A percentile compares a stretch with the other conserved stretches of the same genome.
Conservation (phyloP, 306 rosid genomes). For the Lupinus albus region DNA sequence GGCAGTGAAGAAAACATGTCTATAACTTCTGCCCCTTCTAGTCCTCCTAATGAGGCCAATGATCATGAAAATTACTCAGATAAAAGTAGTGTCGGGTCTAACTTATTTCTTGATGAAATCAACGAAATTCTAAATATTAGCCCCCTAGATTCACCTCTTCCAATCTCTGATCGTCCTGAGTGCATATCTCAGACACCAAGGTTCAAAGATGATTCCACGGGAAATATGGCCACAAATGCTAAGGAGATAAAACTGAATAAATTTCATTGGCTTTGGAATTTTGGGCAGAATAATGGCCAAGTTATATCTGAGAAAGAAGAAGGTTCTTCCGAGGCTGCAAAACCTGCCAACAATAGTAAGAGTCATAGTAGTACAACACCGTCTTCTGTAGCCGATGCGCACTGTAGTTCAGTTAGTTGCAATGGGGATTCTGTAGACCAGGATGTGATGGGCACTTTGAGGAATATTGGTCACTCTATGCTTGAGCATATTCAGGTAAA, state of each 20-base stretch:
- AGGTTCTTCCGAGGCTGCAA: constrained; percentile 47
- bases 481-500: constrained; percentile 91
- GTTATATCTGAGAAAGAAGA: constrained; percentile 57
- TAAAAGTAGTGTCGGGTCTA: constrained; percentile 67
- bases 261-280: constrained; percentile 80
- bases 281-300: constrained; percentile 58
- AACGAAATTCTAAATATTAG: neutral
- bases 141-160: constrained; percentile 56
- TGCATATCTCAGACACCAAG: constrained; percentile 42
- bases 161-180: constrained; percentile 53
- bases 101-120: constrained; percentile 51
- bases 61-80: constrained; percentile 55
- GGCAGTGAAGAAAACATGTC: constrained; percentile 62
- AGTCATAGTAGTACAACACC: constrained; percentile 40
- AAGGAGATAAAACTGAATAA: constrained; percentile 65
- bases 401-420: constrained; percentile 48
- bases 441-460: constrained; percentile 60
- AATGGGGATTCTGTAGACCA: constrained; percentile 75
- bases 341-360: constrained; percentile 36
- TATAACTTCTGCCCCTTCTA: constrained; percentile 49
- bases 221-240: constrained; percentile 41
- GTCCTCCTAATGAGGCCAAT: constrained; percentile 61
- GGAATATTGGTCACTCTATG: constrained; percentile 91
- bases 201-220: constrained; percentile 40
- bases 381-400: constrained; percentile 49